Evolutionary conservation across 768 basidiomycete species (phyloP).

Genomic region (Mycena maculata): DNA sequence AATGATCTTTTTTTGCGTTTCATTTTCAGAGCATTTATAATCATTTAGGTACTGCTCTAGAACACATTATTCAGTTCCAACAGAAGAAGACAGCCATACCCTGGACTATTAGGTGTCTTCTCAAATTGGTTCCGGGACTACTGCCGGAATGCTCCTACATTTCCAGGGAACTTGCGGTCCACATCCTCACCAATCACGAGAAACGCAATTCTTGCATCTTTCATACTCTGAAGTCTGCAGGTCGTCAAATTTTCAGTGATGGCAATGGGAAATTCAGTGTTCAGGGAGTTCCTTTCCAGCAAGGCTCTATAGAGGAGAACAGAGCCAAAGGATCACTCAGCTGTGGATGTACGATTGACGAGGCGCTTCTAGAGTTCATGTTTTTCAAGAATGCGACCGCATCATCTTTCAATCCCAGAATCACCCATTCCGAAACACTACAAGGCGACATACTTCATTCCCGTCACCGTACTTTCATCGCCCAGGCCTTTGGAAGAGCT

Average conservation of each 20-base stretch:
- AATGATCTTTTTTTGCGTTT: too few species aligned
- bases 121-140: neutral
- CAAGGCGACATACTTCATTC: too few species aligned
- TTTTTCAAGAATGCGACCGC: neutral
- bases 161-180: neutral
- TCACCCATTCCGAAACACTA: too few species aligned
- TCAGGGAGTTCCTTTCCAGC: neutral
- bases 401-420: too few species aligned
- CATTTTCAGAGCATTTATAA: too few species aligned
- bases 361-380: neutral
- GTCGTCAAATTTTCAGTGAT: neutral
- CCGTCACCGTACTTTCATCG: too few species aligned
- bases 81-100: too few species aligned
- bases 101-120: neutral
- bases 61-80: too few species aligned
- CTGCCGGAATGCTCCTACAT: neutral
- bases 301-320: neutral
- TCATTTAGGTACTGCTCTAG: too few species aligned
- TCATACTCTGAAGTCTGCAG: neutral
- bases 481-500: too few species aligned
- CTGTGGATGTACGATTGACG: neutral
- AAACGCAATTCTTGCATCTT: neutral
- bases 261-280: neutral
- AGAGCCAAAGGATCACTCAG: neutral
- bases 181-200: neutral